Base-by-base conservation (phyloP, 176 grass and related monocot species). In the Bothriochloa decipiens region DNA sequence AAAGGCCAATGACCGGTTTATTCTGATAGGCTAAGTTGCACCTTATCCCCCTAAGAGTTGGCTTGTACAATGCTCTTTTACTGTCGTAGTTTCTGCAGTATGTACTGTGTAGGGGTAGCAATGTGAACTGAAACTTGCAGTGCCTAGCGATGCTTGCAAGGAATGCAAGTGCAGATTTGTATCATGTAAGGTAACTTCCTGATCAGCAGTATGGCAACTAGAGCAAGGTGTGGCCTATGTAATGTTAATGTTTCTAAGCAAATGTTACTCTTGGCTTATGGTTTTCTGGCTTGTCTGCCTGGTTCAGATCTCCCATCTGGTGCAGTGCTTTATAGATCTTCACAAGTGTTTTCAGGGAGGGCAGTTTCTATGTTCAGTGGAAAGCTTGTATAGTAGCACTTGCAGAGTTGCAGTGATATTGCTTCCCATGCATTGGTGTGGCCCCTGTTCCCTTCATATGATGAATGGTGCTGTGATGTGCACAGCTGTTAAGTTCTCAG, bases 91-190 rank as follows among this genome's bases (percentile, higher is more conserved):
- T 67, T 76, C 9, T 84, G 43, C 62, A 33, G 37, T 29, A 12
- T 72, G 25, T 43, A 13, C 4, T 70, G 27, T 60, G 36, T 68
- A 11, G 11, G 29, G 35, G 3, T 62, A 36, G 36, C 18, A 16
- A 26, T 85, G n/a, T 3, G 41, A 60, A 68, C 20, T 79, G 36
- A 72, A 47, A 49, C 75, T 36, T 13, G 52, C 8, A 63, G 67
- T 64, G 22, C 18, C 60, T 67, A 25, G 23, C 14, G 12, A 18
- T 53, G 25, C 18, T 74, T 58, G 78, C 11, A 33, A 50, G 16
- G 11, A 55, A 68, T 83, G 82, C 14, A 42, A 0, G 40, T 82
- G 36, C 23, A 14, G 14, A 42, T 61, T 60, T 82, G 36, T 82
- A 3, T 7, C 8, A 15, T 70, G 29, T 36, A 58, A 20, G n/a